Evolutionary conservation across 306 rosid genomes (phyloP), one percentile per base, ranked within the genome.

Genomic region (Herpetospermum pedunculosum): DNA sequence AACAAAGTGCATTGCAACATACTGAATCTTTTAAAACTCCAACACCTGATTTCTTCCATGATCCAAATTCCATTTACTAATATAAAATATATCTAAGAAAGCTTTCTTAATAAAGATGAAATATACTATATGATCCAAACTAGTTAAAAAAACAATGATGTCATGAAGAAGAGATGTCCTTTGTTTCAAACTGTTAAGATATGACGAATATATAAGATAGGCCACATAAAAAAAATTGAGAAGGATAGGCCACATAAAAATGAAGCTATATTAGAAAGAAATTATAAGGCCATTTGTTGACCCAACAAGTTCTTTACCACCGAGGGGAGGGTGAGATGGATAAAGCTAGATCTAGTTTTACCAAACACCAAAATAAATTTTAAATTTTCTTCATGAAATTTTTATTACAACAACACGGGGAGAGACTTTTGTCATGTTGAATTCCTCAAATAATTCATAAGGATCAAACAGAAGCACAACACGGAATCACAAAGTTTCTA

Each of bases 341-440:
- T 23, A 41, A 19, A 68, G 53, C 73, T 69, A 43, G 41, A 69
- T 69, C 52, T 46, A 69, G 55, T 18, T 69, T 69, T 46, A 69
- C 28, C 26, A 4, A 4, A 69, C 74, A 16, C 4, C 25, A 41
- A 67, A 44, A 25, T 44, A 69, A 44, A 26, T 69, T 64, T 67
- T 32, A 46, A 12, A 69, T 44, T 46, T 46, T 15, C 18, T 26
- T 3, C 55, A 28, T 69, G 21, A 28, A 69, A 16, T 16, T 69
- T 69, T 16, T 44, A 16, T 2, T 46, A 26, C 40, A 46, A 26
- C 8, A 44, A 69, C 44, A 44, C 0, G 5, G 74, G 74, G 57
- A 69, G 74, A 15, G 25, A 67, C 73, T 44, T 16, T 5, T 40
- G 23, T 38, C 48, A 40, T 14, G 41, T 4, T 41, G 35, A 40